phyloP scores from a whole-genome alignment of 345 rosid genomes.

The sweet orange (Citrus sinensis) region DNA sequence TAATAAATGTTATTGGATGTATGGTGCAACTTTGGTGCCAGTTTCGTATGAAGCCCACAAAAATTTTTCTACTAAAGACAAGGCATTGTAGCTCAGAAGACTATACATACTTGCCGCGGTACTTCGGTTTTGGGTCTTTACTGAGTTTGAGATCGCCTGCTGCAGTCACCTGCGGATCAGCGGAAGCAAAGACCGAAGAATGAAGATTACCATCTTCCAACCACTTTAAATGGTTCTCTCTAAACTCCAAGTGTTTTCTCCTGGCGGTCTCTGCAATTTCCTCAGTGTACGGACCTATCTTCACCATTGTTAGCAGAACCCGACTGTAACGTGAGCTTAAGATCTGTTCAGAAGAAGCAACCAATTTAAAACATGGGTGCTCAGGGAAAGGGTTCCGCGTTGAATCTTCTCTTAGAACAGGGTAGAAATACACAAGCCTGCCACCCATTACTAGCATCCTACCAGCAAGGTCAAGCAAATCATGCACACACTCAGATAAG shows the following conservation, averaged over 20 bases:
- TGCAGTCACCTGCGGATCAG: conserved; percentile 36
- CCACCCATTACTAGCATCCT: conserved; percentile 85
- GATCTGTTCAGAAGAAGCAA: conserved; percentile 85
- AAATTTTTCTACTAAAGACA: too few species aligned
- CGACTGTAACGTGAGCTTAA: conserved; percentile 81
- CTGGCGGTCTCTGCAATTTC: conserved; percentile 59
- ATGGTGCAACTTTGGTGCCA: too few species aligned
- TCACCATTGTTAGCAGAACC: conserved; percentile 83
- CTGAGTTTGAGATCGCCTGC: conserved; percentile 33
- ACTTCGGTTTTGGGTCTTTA: conserved; percentile 72
- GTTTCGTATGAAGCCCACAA: too few species aligned
- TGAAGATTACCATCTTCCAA: conserved; percentile 84
- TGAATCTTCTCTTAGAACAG: conserved; percentile 69
- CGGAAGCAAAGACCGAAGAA: conserved; percentile 72
- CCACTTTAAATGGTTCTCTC: conserved; percentile 89
- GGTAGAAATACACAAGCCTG: conserved; percentile 86
- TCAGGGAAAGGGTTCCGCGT: conserved; percentile 49
- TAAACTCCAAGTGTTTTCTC: conserved; percentile 71
- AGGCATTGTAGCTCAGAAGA: too few species aligned
- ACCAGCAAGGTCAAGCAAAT: conserved; percentile 82
- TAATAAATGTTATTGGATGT: too few species aligned
- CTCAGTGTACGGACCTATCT: conserved; percentile 53
- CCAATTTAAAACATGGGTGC: conserved; percentile 75
- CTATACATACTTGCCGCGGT: conserved; percentile 24
- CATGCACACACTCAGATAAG: conserved; percentile 87